Base-by-base conservation (phyloP, 495 filamentous ascomycete species). In the Melanomma pulvis-pyrius region DNA sequence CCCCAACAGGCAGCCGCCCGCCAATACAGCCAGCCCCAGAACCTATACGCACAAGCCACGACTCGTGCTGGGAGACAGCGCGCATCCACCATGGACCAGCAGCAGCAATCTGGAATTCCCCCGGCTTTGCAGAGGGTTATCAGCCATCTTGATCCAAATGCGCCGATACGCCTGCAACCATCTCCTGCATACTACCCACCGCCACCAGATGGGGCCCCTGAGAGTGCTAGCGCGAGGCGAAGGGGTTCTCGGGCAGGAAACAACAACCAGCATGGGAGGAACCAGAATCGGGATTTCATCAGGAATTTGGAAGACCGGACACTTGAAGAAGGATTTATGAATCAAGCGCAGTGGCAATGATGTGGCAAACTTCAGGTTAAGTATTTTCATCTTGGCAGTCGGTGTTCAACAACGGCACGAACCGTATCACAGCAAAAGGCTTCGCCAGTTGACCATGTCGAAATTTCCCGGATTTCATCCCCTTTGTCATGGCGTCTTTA, bases 141-240 rank as follows among this genome's bases (percentile, higher is more conserved):
- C 12, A 96, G 92, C 73, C 94, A 97, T 75, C 87, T 99, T 53
- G 93, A 99, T 74, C 96, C 96, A 5, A 97, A 86, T 62, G 91
- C 92, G 34, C 96, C 96, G 0, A 98, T 99, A 72, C 83, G 96
- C 48, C 76, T 97, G 41, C 96, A 99, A 74, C 96, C 96, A 6
- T 97, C 92, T 63, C 96, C 96, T 1, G 96, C 96, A 8, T 99
- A 99, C 76, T 98, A 97, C 70, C 96, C 94, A 17, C 94, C 94
- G 9, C 93, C 93, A n/a, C 85, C 91, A 1, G 94, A 97, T 65
- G 93, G 92, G 8, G 84, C 89, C 47, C 84, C 88, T 12, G 87
- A 90, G 67, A 84, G 79, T 34, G 74, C 83, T n/a, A 88, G 86
- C 69, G 84, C 88, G 46, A 82, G 90, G 34, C 82, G 93, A 55